Base-by-base conservation (phyloP, 345 rosid species). In the Pugionium cornutum region DNA sequence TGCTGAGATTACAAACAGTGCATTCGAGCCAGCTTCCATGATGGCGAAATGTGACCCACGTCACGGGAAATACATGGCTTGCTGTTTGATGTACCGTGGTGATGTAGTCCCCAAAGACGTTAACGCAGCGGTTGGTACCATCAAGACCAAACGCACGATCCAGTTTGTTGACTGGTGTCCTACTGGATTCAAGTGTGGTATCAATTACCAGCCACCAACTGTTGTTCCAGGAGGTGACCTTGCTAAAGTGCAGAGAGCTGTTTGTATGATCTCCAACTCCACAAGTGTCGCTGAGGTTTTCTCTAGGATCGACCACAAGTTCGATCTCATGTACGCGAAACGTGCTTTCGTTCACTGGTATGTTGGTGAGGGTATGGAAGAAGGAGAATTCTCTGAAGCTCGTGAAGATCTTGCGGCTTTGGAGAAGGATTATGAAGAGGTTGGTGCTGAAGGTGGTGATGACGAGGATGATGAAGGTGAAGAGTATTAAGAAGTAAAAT, bases 291-390 rank as follows among this genome's bases (percentile, higher is more conserved):
- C 89, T 2, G 18, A 18, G 18, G 92, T 86, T 48, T 86, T 86
- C 77, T 79, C 84, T 0, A 81, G 89, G 49, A 86, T 86, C 42
- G 92, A 84, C 47, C 87, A 84, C 76, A 86, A 86, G 76, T 86
- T 86, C 0, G 92, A 86, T 61, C 85, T 86, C 0, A 18, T 18
- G 18, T 18, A 18, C 18, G 18, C 18, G 18, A 18, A 18, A 18
- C 84, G 88, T 64, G 92, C 89, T 26, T 86, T 86, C 0, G 92
- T 86, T 7, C 92, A 84, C 73, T 86, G 89, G 92, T 86, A 86
- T 0, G 89, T 86, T 1, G 92, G 92, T 58, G 92, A 86, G 79
- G 92, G 92, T 51, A 86, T 86, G 92, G 92, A 86, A 64, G 92
- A 86, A 71, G 89, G 92, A 1, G 92, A 86, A 53, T 86, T 86